Percentiles rank a stretch among this genome's conserved stretches.
These are phyloP conservation scores for Kwoniella sp. DNA, from an alignment of 768 basidiomycete species.

Conservation along the genomic window DNA sequence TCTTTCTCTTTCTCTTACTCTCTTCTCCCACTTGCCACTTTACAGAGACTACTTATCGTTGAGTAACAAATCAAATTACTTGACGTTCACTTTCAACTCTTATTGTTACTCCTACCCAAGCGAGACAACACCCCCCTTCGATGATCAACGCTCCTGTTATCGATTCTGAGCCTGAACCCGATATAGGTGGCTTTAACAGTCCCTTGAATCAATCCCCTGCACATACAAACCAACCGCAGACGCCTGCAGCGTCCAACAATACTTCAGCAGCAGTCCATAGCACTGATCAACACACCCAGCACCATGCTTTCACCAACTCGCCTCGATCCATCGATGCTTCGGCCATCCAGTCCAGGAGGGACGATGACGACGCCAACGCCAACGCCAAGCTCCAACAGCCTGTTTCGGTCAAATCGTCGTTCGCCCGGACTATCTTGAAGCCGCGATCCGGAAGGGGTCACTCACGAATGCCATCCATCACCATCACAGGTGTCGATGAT, in stretches of 20 bases:
- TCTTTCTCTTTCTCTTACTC: conserved; percentile 23
- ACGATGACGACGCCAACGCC: conserved; percentile 4
- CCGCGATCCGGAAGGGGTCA: conserved; percentile 17
- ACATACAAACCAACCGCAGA: conserved; percentile 10
- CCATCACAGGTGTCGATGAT: conserved; percentile 19
- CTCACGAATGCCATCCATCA: conserved; percentile 25
- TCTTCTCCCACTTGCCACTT: background rate
- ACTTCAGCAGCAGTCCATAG: conserved; percentile 9
- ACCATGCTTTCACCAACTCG: conserved; percentile 15
- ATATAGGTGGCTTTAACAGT: conserved; percentile 33
- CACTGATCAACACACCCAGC: background rate
- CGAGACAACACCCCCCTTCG: conserved; percentile 17
- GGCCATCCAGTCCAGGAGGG: conserved; percentile 2
- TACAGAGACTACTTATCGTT: background rate
- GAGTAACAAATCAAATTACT: background rate
- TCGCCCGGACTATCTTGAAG: conserved; percentile 22
- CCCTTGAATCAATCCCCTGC: conserved; percentile 4
- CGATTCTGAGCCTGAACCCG: conserved; percentile 38
- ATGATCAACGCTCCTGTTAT: conserved; percentile 32
- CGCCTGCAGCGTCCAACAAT: conserved; percentile 3
- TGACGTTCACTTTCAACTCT: background rate
- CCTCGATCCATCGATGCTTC: conserved; percentile 16
- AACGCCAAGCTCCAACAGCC: conserved; percentile 5
- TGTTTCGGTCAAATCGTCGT: conserved; percentile 3
- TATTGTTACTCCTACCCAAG: background rate